Conservation (phyloP, 208 protist species). For the Tritrichomonas musculus region DNA sequence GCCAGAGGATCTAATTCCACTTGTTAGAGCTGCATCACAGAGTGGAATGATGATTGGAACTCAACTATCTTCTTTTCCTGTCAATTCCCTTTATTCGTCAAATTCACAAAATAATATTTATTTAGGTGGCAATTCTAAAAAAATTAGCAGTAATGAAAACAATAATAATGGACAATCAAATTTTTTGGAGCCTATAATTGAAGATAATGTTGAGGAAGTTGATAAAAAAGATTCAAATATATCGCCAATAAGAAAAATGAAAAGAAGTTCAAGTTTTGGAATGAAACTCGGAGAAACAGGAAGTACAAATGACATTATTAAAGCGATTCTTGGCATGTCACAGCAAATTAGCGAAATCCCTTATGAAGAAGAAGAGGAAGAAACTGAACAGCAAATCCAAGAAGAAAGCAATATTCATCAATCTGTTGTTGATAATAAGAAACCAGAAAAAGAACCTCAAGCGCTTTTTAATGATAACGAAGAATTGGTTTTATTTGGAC, state of each 20-base stretch:
- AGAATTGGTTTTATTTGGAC: neutral
- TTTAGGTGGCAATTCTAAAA: no score
- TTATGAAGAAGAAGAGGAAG: neutral
- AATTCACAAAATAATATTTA: no score
- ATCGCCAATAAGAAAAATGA: no score
- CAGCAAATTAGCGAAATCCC: neutral
- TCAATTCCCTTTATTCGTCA: no score
- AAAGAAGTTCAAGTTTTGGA: neutral
- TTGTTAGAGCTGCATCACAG: neutral
- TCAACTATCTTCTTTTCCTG: no score
- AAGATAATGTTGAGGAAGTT: neutral
- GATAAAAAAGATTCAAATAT: neutral
- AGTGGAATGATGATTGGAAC: neutral
- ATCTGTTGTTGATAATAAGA: neutral
- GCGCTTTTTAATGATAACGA: neutral
- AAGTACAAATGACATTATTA: neutral
- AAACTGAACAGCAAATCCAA: neutral
- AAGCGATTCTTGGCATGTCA: no score
- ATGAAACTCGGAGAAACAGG: neutral
- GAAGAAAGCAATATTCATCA: neutral
- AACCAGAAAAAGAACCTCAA: slow-evolving; percentile 6
- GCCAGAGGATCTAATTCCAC: neutral
- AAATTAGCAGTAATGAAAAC: no score
- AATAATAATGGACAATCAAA: neutral
- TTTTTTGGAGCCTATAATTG: neutral